Conservation (phyloP, 805 yeast species). For the Saccharomycopsis selenospora region DNA sequence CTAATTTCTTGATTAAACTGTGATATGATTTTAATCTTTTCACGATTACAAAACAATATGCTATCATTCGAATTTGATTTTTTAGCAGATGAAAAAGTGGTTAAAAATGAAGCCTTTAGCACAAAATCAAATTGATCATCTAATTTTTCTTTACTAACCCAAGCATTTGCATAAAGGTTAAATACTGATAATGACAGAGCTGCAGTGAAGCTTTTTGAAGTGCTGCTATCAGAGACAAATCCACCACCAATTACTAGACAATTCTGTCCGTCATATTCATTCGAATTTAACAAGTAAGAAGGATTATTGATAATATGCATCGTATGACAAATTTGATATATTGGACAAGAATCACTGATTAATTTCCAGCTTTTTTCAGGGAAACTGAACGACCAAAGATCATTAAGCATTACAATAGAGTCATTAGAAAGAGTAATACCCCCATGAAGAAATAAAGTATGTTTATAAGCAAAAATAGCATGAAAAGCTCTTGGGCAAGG, state of each 20-base stretch:
- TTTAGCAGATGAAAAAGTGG: slow-evolving; percentile 5
- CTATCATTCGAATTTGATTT: slow-evolving; percentile 5
- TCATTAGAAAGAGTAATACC: slow-evolving; percentile 43
- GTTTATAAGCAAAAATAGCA: slow-evolving; percentile 43
- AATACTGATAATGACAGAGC: neutral
- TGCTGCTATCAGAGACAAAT: neutral
- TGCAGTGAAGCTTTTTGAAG: neutral
- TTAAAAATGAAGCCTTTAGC: neutral
- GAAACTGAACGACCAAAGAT: slow-evolving; percentile 62
- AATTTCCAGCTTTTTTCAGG: slow-evolving; percentile 47
- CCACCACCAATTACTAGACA: slow-evolving; percentile 10
- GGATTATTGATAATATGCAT: slow-evolving; percentile 11
- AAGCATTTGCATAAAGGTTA: neutral
- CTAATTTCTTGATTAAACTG: neutral
- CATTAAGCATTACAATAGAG: slow-evolving; percentile 45
- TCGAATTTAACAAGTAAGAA: neutral
- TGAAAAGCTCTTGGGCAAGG: slow-evolving; percentile 53
- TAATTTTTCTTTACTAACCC: neutral
- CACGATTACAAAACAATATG: neutral
- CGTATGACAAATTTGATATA: slow-evolving; percentile 25
- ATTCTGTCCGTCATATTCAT: slow-evolving; percentile 7
- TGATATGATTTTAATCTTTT: neutral
- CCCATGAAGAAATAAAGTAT: slow-evolving; percentile 54
- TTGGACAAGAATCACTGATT: slow-evolving; percentile 33
- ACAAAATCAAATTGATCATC: neutral